Evolutionary conservation across 176 grass and related monocot species (phyloP).

Genomic region (Tillandsia fasciculata): DNA sequence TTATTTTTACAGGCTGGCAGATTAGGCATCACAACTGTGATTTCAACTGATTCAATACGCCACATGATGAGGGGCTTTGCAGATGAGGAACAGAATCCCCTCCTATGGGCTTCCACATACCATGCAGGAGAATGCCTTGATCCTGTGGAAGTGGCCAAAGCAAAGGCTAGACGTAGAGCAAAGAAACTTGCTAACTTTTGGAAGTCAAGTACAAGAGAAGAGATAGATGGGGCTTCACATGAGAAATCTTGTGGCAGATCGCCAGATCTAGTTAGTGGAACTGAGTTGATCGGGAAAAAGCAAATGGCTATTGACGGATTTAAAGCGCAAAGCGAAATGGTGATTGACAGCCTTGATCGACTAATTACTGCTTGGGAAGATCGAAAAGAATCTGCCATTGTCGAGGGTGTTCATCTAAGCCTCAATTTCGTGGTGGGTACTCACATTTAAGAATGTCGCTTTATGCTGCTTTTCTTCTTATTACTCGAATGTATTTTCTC

Average conservation of each 20-base stretch:
- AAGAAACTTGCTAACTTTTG: conserved; percentile 45
- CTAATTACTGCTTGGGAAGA: conserved; percentile 82
- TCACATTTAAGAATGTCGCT: not conserved
- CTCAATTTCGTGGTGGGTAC: conserved; percentile 93
- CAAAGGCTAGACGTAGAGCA: conserved; percentile 61
- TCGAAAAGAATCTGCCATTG: conserved; percentile 72
- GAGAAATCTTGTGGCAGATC: conserved; percentile 33
- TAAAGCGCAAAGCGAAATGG: conserved; percentile 95
- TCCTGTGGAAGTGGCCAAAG: conserved; percentile 61
- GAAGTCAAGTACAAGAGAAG: conserved; percentile 20
- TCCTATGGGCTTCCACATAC: conserved; percentile 98
- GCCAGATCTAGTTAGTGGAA: conserved; percentile 2
- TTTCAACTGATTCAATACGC: conserved; percentile 89
- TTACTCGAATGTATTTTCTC: not conserved
- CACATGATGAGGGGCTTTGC: conserved; percentile 98
- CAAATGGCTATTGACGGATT: conserved; percentile 92
- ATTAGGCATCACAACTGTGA: conserved; percentile 75
- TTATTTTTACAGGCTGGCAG: conserved; percentile 56
- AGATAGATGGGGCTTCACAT: conserved; percentile 19
- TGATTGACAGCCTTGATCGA: conserved; percentile 87
- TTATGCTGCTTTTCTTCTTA: not conserved
- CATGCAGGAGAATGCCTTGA: conserved; percentile 92
- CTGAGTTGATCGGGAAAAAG: conserved; percentile 55
- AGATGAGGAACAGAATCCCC: conserved; percentile 78
- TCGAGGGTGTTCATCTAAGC: conserved; percentile 93